Conservation (phyloP, 768 basidiomycete genomes). For the Tephrocybe sp. region DNA sequence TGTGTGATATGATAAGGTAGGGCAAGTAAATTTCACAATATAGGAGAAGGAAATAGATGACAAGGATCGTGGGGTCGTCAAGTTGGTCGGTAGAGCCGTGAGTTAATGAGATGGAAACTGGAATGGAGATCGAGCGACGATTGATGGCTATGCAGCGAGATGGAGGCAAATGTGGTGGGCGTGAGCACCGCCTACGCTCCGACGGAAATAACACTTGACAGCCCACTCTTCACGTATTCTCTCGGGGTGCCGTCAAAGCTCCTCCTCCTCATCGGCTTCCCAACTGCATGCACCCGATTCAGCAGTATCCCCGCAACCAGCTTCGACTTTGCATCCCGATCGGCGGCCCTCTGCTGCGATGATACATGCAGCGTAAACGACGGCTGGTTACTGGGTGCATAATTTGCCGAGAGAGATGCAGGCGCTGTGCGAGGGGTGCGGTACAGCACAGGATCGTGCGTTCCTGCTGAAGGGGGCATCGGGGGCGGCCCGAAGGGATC, state of each 20-base stretch:
- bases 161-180: no score
- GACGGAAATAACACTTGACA: constrained; percentile 50
- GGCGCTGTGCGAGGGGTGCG: constrained; percentile 5
- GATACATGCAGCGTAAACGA: not conserved
- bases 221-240: constrained; percentile 51
- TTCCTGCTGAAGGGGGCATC: not conserved
- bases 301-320: constrained; percentile 61
- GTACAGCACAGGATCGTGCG: constrained; percentile 3
- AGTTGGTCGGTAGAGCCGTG: not conserved
- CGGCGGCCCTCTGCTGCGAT: constrained; percentile 1
- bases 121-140: not conserved
- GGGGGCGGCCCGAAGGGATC: not conserved
- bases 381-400: not conserved
- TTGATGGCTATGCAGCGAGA: no score
- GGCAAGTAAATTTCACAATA: no score
- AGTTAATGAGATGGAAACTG: not conserved
- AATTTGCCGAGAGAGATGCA: not conserved
- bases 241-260: constrained; percentile 26
- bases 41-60: no score
- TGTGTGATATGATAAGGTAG: no score
- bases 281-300: constrained; percentile 49
- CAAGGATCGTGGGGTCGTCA: no score
- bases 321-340: constrained; percentile 36
- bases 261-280: constrained; percentile 48
- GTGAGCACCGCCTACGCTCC: constrained; percentile 27